phyloP scores from a whole-genome alignment of 1,284 basidiomycete genomes.

The Pseudozyma flocculosa region DNA sequence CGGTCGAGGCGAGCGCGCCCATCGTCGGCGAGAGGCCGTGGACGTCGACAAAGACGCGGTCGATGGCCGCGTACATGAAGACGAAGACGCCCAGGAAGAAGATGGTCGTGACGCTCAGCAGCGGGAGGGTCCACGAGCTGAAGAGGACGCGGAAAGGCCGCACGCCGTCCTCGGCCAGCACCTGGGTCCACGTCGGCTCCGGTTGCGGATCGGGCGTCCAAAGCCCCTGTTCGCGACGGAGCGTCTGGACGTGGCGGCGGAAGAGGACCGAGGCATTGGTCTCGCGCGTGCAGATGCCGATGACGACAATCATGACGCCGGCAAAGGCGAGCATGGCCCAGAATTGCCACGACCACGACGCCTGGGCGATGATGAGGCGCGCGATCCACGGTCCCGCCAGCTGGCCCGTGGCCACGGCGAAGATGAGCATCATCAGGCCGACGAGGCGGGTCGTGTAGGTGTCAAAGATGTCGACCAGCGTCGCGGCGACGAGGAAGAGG shows the following conservation, averaged over 20 bases:
- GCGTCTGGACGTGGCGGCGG: constrained; percentile 16
- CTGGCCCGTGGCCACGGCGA: constrained; percentile 16
- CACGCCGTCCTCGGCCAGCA: constrained; percentile 10
- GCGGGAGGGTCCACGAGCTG: constrained; percentile 14
- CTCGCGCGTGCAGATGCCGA: constrained; percentile 18
- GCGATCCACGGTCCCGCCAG: constrained; percentile 40
- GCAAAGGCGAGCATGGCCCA: constrained; percentile 31
- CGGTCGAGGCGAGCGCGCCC: constrained; percentile 1
- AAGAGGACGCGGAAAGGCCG: constrained; percentile 18
- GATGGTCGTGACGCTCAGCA: constrained; percentile 8
- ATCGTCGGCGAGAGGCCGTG: constrained; percentile 1
- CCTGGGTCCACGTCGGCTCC: constrained; percentile 6
- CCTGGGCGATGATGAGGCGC: constrained; percentile 10
- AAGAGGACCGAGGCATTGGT: constrained; percentile 23
- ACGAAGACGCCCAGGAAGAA: constrained; percentile 19
- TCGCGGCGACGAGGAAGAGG: constrained; percentile 17
- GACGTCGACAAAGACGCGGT: neutral
- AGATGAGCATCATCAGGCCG: constrained; percentile 11
- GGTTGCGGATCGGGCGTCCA: constrained; percentile 39
- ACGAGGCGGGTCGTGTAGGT: constrained; percentile 18
- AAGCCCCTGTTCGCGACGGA: constrained; percentile 11
- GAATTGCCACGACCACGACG: constrained; percentile 37
- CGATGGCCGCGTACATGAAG: constrained; percentile 9
- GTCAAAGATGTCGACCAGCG: constrained; percentile 28
- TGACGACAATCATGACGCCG: constrained; percentile 19